phyloP scores from a whole-genome alignment of 2,329 filamentous ascomycete species.

The Blumeria graminis region DNA sequence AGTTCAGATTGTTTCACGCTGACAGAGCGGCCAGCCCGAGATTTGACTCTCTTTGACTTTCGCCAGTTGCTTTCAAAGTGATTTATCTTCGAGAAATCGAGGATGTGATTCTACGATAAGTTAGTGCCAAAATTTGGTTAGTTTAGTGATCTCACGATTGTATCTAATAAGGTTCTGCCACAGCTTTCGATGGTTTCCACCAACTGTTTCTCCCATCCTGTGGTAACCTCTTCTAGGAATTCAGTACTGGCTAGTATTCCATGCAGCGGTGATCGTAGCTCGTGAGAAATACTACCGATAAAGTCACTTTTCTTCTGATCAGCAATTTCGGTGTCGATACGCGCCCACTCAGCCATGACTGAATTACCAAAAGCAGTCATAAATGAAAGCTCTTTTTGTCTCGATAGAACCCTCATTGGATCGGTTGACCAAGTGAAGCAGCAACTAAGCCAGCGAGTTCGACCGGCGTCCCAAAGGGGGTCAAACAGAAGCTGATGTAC shows the following conservation, averaged over 20 bases:
- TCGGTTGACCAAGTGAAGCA: conserved; percentile 23
- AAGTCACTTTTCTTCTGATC: conserved; percentile 31
- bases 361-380: conserved; percentile 22
- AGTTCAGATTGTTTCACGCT: conserved; percentile 12
- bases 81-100: conserved; percentile 19
- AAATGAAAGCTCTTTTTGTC: conserved; percentile 17
- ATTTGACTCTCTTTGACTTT: conserved; percentile 7
- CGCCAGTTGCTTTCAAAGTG: conserved; percentile 15
- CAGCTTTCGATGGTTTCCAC: conserved; percentile 18
- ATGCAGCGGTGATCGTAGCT: conserved; percentile 30
- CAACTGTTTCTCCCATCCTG: conserved; percentile 12
- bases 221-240: conserved; percentile 20
- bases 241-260: conserved; percentile 29
- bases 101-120: conserved; percentile 16
- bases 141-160: conserved; percentile 11
- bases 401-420: conserved; percentile 15
- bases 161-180: conserved; percentile 17
- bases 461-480: conserved; percentile 24
- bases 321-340: conserved; percentile 26
- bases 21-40: conserved; percentile 3
- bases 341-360: conserved; percentile 29
- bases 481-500: conserved; percentile 24
- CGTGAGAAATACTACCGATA: conserved; percentile 33
- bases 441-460: conserved; percentile 24
- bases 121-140: neutral